A percentile compares a stretch with the other conserved stretches of the same genome.
These are phyloP conservation scores for Suillus americanus DNA, from an alignment of 768 basidiomycete genomes.

Conservation along the genomic window DNA sequence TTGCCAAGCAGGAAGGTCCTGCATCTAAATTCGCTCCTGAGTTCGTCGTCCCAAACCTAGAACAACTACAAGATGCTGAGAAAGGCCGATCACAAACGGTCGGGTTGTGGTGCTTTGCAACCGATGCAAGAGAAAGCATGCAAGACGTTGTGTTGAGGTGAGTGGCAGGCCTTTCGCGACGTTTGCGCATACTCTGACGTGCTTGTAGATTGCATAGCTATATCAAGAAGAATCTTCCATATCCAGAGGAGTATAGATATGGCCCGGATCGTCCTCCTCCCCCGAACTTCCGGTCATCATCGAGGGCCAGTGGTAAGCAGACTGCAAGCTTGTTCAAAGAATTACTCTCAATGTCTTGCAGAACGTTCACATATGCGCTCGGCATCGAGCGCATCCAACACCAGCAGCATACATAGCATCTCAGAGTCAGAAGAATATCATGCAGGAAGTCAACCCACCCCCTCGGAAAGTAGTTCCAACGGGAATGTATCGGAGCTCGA, in stretches of 20 bases:
- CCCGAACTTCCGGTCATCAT: slow-evolving; percentile 42
- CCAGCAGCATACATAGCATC: slow-evolving; percentile 35
- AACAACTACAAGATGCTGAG: slow-evolving; percentile 42
- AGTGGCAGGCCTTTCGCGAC: slow-evolving; percentile 15
- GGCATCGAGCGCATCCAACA: slow-evolving; percentile 33
- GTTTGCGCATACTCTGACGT: neutral
- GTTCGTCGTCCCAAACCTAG: slow-evolving; percentile 44
- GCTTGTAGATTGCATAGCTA: slow-evolving; percentile 57
- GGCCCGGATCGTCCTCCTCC: slow-evolving; percentile 67
- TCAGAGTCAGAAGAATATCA: slow-evolving; percentile 32
- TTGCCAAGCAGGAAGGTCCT: slow-evolving; percentile 27
- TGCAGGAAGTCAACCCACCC: slow-evolving; percentile 7
- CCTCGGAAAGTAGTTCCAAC: slow-evolving; percentile 16
- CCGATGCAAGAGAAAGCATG: slow-evolving; percentile 69
- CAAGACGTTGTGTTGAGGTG: slow-evolving; percentile 70
- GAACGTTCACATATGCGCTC: slow-evolving; percentile 29
- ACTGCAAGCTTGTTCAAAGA: neutral
- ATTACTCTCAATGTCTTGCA: slow-evolving; percentile 14
- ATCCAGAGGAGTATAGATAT: slow-evolving; percentile 72
- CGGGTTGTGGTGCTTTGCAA: slow-evolving; percentile 75
- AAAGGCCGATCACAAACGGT: slow-evolving; percentile 61
- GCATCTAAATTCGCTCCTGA: slow-evolving; percentile 50
- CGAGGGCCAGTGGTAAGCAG: slow-evolving; percentile 28
- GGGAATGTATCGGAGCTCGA: slow-evolving; percentile 39
- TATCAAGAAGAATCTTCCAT: slow-evolving; percentile 62